Conservation (phyloP, 768 basidiomycete species). For the Wakefieldia striispora region DNA sequence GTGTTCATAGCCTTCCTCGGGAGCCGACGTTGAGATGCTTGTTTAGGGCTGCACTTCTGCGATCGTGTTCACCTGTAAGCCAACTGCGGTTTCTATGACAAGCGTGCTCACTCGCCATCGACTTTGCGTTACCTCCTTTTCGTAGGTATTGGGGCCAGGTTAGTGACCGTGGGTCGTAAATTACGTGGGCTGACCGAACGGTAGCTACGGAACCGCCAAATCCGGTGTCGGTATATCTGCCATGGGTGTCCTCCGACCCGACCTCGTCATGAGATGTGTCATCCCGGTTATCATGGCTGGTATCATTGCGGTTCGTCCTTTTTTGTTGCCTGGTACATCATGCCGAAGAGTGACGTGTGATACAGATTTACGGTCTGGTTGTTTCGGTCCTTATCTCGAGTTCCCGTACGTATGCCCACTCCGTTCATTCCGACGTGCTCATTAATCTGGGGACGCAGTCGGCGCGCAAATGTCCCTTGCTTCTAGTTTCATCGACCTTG, state of each 20-base stretch:
- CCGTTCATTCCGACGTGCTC: background rate
- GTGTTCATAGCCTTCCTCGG: conserved; percentile 23
- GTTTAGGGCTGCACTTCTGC: conserved; percentile 92
- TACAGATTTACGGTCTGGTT: conserved; percentile 93
- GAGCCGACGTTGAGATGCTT: conserved; percentile 9
- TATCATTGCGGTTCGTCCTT: conserved; percentile 95
- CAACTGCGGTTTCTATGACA: background rate
- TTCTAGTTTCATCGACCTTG: conserved; percentile 90
- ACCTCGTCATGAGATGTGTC: conserved; percentile 97
- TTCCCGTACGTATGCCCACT: conserved; percentile 58
- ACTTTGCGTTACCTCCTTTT: background rate
- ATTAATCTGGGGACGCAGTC: conserved; percentile 43
- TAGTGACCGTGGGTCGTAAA: conserved; percentile 18
- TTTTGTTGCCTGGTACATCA: background rate
- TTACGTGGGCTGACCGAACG: background rate
- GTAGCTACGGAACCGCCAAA: conserved; percentile 98
- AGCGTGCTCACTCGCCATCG: background rate
- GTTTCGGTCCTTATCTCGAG: conserved; percentile 96
- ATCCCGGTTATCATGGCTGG: conserved; percentile 99
- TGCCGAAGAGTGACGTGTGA: background rate
- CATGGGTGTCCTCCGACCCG: conserved; percentile 96
- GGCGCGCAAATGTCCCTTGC: conserved; percentile 80
- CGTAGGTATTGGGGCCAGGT: conserved; percentile 88
- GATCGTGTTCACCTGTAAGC: conserved; percentile 96
- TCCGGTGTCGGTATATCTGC: conserved; percentile 97